Evolutionary conservation across 176 grass and related monocot genomes (phyloP).

Genomic region (Triticum monococcum): DNA sequence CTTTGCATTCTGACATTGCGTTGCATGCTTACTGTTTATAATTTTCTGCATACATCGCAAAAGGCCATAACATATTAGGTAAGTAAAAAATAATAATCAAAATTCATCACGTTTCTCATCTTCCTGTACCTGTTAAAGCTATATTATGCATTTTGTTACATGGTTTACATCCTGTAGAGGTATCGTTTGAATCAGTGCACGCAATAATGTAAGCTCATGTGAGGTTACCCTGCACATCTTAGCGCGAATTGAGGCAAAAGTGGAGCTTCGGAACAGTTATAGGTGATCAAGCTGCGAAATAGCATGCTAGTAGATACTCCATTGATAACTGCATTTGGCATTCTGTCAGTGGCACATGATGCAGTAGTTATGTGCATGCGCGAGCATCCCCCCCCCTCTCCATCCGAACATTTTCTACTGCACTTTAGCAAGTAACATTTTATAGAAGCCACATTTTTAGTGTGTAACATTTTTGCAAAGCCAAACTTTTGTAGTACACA

Average conservation of each 20-base stretch:
- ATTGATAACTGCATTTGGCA: neutral
- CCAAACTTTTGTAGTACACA: neutral
- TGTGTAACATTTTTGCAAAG: no score
- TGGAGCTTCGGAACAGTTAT: neutral
- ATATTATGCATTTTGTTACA: neutral
- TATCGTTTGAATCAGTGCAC: neutral
- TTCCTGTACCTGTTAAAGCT: neutral
- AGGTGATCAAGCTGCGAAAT: neutral
- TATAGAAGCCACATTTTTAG: neutral
- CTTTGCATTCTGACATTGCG: slow-evolving; percentile 48
- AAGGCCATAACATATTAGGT: slow-evolving; percentile 23
- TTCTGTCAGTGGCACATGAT: neutral
- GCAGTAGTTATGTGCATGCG: neutral
- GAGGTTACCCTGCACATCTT: neutral
- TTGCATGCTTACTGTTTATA: slow-evolving; percentile 57
- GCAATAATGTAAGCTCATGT: neutral
- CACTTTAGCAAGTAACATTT: neutral
- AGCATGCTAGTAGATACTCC: slow-evolving; percentile 1
- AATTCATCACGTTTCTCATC: neutral
- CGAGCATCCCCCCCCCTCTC: neutral
- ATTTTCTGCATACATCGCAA: slow-evolving; percentile 34
- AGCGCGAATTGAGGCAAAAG: neutral
- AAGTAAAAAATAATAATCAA: slow-evolving; percentile 10
- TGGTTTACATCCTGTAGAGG: neutral
- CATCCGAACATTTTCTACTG: neutral